Base-by-base conservation (phyloP, 2,329 filamentous ascomycete genomes). In the Colletotrichum lentis region DNA sequence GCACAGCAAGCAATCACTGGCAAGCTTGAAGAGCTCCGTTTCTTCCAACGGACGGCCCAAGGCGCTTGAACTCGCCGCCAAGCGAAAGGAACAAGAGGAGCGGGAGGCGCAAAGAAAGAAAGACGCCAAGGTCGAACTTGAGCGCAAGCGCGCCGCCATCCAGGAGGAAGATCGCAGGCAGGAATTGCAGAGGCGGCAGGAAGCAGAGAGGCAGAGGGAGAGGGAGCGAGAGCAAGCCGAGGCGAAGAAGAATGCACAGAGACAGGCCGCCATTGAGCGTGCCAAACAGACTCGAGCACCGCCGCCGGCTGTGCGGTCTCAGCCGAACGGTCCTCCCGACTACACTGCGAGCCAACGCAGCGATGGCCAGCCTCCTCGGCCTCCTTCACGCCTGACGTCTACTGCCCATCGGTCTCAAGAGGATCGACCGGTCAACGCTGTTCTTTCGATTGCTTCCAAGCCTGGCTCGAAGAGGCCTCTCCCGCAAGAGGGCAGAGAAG, bases 11-110 rank as follows among this genome's bases (percentile, higher is more conserved):
- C 73, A 80, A 14, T 86, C 86, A 1, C 74, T 81, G 10, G 81
- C 85, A 62, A 92, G 86, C 74, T 82, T 94, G 61, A 92, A 91
- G 76, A 86, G 84, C 73, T 88, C 87, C 7, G 82, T 83, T 7
- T 88, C 88, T n/a, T 85, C 89, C 39, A 84, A 82, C n/a, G 83
- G 86, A 2, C 88, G 90, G 59, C 86, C 89, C 0, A 92, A 91
- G 76, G 90, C 91, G 2, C 81, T 94, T 24, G 88, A 94, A 62
- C 84, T 91, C 55, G 92, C 91, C 2, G 91, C 92, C 46, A 90
- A 89, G 74, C 94, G 94, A 78, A 95, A 91, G 76, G 93, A 97
- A 76, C 90, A 90, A 76, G 94, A 97, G 73, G 93, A 96, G 75
- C 88, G 89, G 55, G 92, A 94, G 71, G 88, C 88, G 16, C 90